Conservation (phyloP, 2,329 filamentous ascomycete species). For the Phialophora tarda region DNA sequence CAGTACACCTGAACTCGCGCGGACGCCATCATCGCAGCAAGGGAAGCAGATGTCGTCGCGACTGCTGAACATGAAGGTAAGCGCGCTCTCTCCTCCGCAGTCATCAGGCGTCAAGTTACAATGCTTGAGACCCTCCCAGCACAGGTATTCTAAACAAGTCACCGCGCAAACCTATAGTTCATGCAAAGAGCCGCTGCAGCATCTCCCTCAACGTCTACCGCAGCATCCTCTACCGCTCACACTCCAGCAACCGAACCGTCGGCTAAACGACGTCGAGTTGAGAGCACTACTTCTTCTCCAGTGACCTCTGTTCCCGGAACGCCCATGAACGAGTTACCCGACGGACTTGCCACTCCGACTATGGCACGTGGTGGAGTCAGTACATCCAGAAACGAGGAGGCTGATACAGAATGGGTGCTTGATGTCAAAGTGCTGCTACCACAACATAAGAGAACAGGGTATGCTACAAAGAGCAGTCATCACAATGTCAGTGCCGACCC, state of each 20-base stretch:
- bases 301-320: constrained; percentile 24
- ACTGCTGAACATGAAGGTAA: constrained; percentile 41
- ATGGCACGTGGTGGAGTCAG: constrained; percentile 28
- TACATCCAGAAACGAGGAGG: constrained; percentile 28
- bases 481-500: constrained; percentile 1
- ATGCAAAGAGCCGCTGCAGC: constrained; percentile 38
- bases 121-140: not conserved
- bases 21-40: constrained; percentile 22
- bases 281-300: constrained; percentile 22
- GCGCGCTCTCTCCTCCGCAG: not conserved
- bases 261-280: constrained; percentile 33
- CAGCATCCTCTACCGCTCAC: constrained; percentile 15
- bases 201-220: constrained; percentile 23
- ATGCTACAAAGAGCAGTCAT: not conserved
- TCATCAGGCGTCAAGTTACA: not conserved
- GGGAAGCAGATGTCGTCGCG: constrained; percentile 39
- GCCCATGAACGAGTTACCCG: constrained; percentile 6
- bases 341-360: constrained; percentile 10
- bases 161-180: constrained; percentile 29
- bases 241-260: constrained; percentile 33
- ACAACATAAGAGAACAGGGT: not conserved
- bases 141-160: constrained; percentile 5
- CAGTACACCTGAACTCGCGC: constrained; percentile 22
- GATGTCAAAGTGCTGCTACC: constrained; percentile 28
- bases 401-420: constrained; percentile 40